Evolutionary conservation across 2,329 filamentous ascomycete species (phyloP).

Genomic region (Didymella glomerata): DNA sequence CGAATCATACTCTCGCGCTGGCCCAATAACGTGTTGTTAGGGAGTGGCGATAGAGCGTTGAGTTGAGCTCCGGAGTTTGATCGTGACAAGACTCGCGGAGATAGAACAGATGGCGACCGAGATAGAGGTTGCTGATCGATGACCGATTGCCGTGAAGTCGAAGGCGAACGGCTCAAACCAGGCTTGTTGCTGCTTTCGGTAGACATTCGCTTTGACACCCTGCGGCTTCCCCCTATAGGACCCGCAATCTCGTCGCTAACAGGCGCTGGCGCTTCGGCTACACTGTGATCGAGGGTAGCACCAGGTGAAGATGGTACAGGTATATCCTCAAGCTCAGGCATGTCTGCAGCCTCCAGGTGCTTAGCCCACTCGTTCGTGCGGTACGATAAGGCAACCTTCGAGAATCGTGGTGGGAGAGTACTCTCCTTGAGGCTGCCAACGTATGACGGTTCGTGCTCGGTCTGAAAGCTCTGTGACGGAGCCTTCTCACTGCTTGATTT

Average conservation of each 20-base stretch:
- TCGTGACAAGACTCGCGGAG: slow-evolving; percentile 30
- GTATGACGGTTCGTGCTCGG: slow-evolving; percentile 51
- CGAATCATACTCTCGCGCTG: slow-evolving; percentile 63
- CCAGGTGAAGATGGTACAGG: slow-evolving; percentile 58
- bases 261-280: slow-evolving; percentile 65
- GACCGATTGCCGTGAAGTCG: slow-evolving; percentile 35
- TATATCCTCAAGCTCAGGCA: slow-evolving; percentile 71
- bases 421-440: slow-evolving; percentile 56
- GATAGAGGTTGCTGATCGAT: slow-evolving; percentile 26
- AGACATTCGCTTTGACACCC: slow-evolving; percentile 39
- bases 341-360: slow-evolving; percentile 80
- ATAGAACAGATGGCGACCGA: slow-evolving; percentile 31
- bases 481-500: slow-evolving; percentile 55
- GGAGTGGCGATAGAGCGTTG: slow-evolving; percentile 39
- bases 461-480: slow-evolving; percentile 35
- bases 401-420: slow-evolving; percentile 73
- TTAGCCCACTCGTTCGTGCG: slow-evolving; percentile 97
- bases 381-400: slow-evolving; percentile 80
- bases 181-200: slow-evolving; percentile 32
- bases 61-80: slow-evolving; percentile 28
- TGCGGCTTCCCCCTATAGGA: slow-evolving; percentile 29
- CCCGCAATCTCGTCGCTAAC: slow-evolving; percentile 40
- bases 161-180: slow-evolving; percentile 31
- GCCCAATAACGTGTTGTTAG: slow-evolving; percentile 60
- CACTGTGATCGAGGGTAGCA: slow-evolving; percentile 48